These are phyloP conservation scores for Linum usitatissimum DNA, from an alignment of 345 rosid genomes.

Conservation along the genomic window DNA sequence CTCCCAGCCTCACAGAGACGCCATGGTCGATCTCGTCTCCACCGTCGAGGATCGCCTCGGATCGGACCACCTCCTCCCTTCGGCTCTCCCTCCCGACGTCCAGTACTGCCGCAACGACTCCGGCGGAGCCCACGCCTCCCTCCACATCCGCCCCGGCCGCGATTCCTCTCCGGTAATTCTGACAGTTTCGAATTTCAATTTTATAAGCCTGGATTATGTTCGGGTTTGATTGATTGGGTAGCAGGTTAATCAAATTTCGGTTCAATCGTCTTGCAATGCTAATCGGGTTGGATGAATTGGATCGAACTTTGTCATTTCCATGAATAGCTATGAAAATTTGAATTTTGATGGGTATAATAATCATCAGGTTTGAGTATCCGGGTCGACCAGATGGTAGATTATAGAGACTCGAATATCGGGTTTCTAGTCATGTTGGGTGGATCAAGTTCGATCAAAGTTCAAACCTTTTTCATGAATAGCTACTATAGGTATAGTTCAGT, in stretches of 20 bases:
- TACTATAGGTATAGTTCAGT: too few species aligned
- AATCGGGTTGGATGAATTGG: background rate
- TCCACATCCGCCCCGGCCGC: constrained; percentile 49
- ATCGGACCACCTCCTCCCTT: constrained; percentile 40
- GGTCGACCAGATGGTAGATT: too few species aligned
- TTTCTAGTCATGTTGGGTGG: too few species aligned
- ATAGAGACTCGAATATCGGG: too few species aligned
- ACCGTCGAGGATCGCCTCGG: constrained; percentile 51
- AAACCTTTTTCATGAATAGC: too few species aligned
- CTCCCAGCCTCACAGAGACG: constrained; percentile 35
- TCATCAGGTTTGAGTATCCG: background rate
- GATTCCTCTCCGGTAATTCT: constrained; percentile 41
- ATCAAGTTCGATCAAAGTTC: too few species aligned
- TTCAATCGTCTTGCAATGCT: background rate
- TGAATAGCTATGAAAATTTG: background rate
- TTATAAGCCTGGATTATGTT: background rate
- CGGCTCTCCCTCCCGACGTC: constrained; percentile 52
- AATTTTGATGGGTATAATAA: background rate
- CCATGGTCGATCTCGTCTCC: constrained; percentile 59
- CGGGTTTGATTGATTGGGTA: background rate
- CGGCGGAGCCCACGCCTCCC: constrained; percentile 51
- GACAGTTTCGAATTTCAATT: too few species aligned
- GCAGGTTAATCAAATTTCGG: background rate
- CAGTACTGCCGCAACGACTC: constrained; percentile 40
- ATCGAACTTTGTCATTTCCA: background rate